phyloP scores from a whole-genome alignment of 192 early-diverging fungal genomes.

The Geranomyces michiganensis region DNA sequence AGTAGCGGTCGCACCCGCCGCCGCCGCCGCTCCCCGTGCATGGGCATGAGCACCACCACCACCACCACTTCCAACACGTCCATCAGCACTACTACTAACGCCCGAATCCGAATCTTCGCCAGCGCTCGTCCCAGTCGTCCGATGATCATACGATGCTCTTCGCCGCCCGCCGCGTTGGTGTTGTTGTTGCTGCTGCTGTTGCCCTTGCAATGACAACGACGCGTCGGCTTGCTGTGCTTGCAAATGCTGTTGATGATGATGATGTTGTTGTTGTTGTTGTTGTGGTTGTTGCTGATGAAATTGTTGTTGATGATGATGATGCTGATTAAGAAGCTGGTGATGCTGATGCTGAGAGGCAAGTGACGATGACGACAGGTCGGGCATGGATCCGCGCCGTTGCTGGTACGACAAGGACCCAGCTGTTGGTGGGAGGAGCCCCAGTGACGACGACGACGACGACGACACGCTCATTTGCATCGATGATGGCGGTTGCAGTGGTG shows the following conservation, averaged over 20 bases:
- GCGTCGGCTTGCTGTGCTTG: not conserved
- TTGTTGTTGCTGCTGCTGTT: not conserved
- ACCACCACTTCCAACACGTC: not conserved
- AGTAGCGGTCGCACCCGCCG: no score
- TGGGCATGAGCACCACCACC: not conserved
- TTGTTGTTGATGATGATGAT: no score
- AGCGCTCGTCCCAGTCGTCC: not conserved
- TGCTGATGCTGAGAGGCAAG: no score
- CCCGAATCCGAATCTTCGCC: slow-evolving; percentile 5
- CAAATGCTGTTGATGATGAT: not conserved
- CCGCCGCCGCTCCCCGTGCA: not conserved
- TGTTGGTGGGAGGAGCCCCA: not conserved
- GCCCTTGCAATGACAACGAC: no score
- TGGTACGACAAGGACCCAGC: not conserved
- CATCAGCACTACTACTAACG: not conserved
- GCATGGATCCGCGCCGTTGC: no score
- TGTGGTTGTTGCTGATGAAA: not conserved
- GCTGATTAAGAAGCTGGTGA: not conserved
- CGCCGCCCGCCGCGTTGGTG: not conserved
- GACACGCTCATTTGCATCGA: not conserved
- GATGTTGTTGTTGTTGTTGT: not conserved
- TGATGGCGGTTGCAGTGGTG: not conserved
- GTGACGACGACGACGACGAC: not conserved
- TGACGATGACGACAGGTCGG: no score
- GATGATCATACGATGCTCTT: not conserved